phyloP scores from a whole-genome alignment of 306 rosid species.

The Rosa rugosa region DNA sequence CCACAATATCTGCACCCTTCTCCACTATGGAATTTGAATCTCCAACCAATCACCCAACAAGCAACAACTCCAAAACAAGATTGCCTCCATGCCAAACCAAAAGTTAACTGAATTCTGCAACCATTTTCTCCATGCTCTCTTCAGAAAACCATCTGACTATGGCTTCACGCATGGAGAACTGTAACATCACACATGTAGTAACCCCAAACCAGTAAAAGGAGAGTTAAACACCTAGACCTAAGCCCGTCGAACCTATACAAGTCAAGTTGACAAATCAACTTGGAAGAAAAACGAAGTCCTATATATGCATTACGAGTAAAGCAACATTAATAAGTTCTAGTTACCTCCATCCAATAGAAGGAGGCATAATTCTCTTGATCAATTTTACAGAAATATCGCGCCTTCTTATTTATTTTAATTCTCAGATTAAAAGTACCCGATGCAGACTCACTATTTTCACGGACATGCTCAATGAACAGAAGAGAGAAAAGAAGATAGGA shows the following conservation, averaged over 20 bases:
- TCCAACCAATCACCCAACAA: no score
- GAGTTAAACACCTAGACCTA: neutral
- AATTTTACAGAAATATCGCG: neutral
- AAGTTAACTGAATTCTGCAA: no score
- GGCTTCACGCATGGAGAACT: neutral
- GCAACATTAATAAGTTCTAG: neutral
- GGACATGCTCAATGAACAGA: neutral
- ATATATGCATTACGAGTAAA: neutral
- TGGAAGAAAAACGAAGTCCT: neutral
- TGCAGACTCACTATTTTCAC: neutral
- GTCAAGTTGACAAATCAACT: neutral
- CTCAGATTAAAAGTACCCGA: neutral
- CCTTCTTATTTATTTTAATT: neutral
- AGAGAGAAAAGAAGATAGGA: neutral
- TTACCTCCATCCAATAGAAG: neutral
- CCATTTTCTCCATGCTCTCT: no score
- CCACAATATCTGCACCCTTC: no score
- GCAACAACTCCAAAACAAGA: no score
- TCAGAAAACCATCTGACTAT: no score
- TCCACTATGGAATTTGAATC: no score
- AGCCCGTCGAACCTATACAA: neutral
- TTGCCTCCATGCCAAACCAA: no score
- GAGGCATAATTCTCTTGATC: neutral
- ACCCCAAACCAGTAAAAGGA: neutral
- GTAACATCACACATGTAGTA: neutral